Percentiles rank a stretch among this genome's conserved stretches.
Evolutionary conservation across 352 stramenopile species (phyloP).

Genomic region (Phytophthora citrophthora): DNA sequence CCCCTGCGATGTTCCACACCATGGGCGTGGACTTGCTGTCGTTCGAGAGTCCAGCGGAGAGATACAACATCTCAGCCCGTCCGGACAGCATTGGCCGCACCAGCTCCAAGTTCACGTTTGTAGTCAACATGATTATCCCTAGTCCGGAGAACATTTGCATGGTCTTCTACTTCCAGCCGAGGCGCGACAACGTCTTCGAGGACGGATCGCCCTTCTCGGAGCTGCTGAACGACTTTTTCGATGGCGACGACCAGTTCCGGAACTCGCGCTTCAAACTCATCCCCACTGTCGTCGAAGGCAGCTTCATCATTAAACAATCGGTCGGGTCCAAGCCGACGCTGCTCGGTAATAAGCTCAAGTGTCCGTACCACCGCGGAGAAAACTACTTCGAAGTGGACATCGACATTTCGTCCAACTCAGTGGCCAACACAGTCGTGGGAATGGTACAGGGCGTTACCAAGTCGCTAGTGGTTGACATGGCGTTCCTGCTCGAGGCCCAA

Average conservation of each 20-base stretch:
- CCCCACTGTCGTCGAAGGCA: constrained; percentile 95
- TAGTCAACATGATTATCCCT: constrained; percentile 92
- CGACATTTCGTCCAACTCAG: constrained; percentile 94
- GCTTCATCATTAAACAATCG: constrained; percentile 96
- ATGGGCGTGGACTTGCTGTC: constrained; percentile 84
- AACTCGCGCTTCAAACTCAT: constrained; percentile 99
- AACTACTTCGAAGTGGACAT: constrained; percentile 97
- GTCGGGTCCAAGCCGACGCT: constrained; percentile 96
- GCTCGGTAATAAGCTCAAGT: constrained; percentile 97
- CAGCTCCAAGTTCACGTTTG: constrained; percentile 85
- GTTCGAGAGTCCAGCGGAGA: constrained; percentile 72
- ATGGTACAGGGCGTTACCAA: constrained; percentile 92
- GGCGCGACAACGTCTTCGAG: constrained; percentile 84
- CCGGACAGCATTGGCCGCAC: constrained; percentile 77
- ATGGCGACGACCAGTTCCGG: constrained; percentile 95
- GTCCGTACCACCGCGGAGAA: constrained; percentile 81
- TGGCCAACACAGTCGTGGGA: constrained; percentile 89
- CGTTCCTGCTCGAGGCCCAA: constrained; percentile 88
- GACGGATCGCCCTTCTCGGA: constrained; percentile 89
- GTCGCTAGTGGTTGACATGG: constrained; percentile 90
- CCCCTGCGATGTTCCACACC: constrained; percentile 74
- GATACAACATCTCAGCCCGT: constrained; percentile 80
- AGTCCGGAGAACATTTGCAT: constrained; percentile 79
- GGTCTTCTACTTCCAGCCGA: constrained; percentile 89
- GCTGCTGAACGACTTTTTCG: constrained; percentile 91